Evolutionary conservation across 257 asterid species (phyloP), one percentile per base, ranked within the genome.

Genomic region (Solanum lycopersicoides): DNA sequence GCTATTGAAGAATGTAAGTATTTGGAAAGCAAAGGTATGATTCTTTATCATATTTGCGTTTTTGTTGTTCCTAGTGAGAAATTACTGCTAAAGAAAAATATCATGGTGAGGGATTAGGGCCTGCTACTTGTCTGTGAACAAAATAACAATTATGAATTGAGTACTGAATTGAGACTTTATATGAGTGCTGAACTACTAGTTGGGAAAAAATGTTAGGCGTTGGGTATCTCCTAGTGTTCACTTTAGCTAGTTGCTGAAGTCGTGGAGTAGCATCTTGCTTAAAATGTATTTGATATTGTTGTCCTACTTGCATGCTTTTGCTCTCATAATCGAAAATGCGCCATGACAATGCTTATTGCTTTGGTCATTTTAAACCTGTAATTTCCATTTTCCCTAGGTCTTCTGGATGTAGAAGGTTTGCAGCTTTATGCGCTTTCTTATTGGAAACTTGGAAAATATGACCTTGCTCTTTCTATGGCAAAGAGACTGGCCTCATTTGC

Each of bases 401-500:
- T 94, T 89, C 98, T 97, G 82, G 93, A 94, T 87, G 72, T 91
- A 37, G 93, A 93, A 88, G 94, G 94, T 83, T 90, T 94, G 88
- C 98, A 95, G 89, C 92, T 97, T 89, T 95, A 94, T 93, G 98
- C 98, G 76, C 87, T 95, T 80, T 93, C 94, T 87, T 91, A 95
- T 85, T 95, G 99, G 99, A 91, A 92, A 90, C 96, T 95, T 86
- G 97, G 98, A 86, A 92, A 91, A 91, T 89, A 89, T 86, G 98
- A 97, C 88, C 44, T 90, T 91, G 97, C 99, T 72, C 90, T 97
- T 83, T 91, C 96, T 72, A 90, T 90, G 50, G 90, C 92, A 53
- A 94, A 94, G 89, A 86, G 89, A 85, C 96, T 97, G 88, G 98
- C 97, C 45, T 90, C 95, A 28, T 88, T 90, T 87, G 90, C 93